Evolutionary conservation across 2,329 filamentous ascomycete genomes (phyloP).

Genomic region (Ophiostoma ips): DNA sequence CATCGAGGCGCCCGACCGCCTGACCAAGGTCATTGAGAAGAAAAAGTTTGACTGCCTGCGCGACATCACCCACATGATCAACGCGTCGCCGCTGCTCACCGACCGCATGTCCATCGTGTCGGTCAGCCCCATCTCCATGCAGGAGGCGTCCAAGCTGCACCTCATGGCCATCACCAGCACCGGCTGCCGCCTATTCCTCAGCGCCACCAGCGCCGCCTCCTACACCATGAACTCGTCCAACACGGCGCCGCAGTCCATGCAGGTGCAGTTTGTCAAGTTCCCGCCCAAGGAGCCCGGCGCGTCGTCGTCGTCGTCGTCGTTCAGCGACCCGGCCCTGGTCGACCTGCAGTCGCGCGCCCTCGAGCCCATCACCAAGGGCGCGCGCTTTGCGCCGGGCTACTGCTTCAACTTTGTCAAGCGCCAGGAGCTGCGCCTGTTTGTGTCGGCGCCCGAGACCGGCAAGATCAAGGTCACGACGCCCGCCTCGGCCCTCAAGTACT

Average conservation of each 20-base stretch:
- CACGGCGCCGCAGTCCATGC: conserved; percentile 78
- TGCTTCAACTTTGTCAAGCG: conserved; percentile 65
- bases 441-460: conserved; percentile 77
- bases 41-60: conserved; percentile 45
- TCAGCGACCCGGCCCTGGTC: conserved; percentile 25
- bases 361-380: conserved; percentile 35
- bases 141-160: conserved; percentile 70
- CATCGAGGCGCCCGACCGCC: conserved; percentile 52
- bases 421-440: conserved; percentile 45
- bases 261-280: conserved; percentile 92
- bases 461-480: conserved; percentile 53
- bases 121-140: conserved; percentile 69
- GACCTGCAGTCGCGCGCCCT: conserved; percentile 37
- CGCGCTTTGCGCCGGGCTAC: conserved; percentile 70
- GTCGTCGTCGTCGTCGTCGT: no score
- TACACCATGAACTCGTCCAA: conserved; percentile 49
- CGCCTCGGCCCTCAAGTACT: conserved; percentile 45
- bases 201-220: conserved; percentile 65
- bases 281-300: conserved; percentile 46
- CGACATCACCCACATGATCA: conserved; percentile 78
- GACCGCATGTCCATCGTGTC: conserved; percentile 62
- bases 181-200: conserved; percentile 83
- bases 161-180: conserved; percentile 83
- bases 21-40: conserved; percentile 53
- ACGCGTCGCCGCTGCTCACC: conserved; percentile 55